Evolutionary conservation across 1,284 basidiomycete species (phyloP), one percentile per base, ranked within the genome.

Genomic region (Cutaneotrichosporon daszewskae): DNA sequence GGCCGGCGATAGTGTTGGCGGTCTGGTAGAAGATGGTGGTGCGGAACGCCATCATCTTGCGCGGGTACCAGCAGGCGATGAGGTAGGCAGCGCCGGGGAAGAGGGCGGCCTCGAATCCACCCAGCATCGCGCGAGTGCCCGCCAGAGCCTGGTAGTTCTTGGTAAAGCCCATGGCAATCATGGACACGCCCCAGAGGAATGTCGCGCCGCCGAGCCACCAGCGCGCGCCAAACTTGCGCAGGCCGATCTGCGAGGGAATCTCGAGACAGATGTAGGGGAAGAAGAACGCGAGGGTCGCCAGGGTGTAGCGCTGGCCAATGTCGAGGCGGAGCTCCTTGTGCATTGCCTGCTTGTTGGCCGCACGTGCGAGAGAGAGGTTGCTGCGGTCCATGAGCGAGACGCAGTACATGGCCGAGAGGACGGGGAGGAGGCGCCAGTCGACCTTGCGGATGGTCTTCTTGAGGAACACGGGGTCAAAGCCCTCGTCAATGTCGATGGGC

Each of bases 41-140:
- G 12, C 58, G 56, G 12, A 23, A 55, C 44, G 73, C 69, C 40
- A 70, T 69, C 51, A 74, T 68, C 43, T 62, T 59, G 11, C 74
- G 68, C 1, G 71, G 69, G 56, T 75, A 76, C 74, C 73, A 51
- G 32, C 50, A 51, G 5, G 69, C 64, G 45, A 75, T 65, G n/a
- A 76, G 59, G 58, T 63, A 73, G 2, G 71, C 68, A 37, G 61
- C 64, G 10, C 58, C 60, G 9, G 59, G 64, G 57, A 69, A 68
- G 45, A 69, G 65, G 5, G 58, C 51, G 37, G 52, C 59, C 47
- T 71, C 69, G 23, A 72, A 57, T 4, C 61, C 40, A n/a, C 72
- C 75, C 24, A 75, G 56, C 1, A 75, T 48, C 7, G 64, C 61
- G 31, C 74, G 66, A 27, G 67, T 64, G 29, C 60, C 71, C 2